phyloP scores from a whole-genome alignment of 2,329 filamentous ascomycete species.

The Dryadomyces quercus-mongolicae region DNA sequence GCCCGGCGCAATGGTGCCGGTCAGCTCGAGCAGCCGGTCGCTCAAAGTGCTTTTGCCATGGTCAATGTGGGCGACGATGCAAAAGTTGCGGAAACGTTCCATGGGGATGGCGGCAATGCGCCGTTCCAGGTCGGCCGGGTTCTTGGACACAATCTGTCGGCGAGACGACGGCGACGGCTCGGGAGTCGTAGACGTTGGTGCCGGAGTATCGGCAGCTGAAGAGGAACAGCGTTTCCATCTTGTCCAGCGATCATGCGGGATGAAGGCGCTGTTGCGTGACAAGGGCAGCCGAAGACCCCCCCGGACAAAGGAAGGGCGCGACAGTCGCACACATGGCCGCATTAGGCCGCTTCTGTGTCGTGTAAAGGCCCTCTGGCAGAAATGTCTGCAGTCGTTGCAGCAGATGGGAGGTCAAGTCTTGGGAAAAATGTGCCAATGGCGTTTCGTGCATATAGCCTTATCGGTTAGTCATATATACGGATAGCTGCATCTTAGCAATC shows the following conservation, averaged over 20 bases:
- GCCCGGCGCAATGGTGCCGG: slow-evolving; percentile 79
- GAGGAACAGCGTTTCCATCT: not conserved
- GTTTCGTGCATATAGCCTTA: too few relatives aligned
- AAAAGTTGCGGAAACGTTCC: slow-evolving; percentile 83
- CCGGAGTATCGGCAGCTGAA: not conserved
- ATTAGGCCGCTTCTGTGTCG: slow-evolving; percentile 12
- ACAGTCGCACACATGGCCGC: slow-evolving; percentile 22
- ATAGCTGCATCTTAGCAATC: too few relatives aligned
- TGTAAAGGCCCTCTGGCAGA: slow-evolving; percentile 3
- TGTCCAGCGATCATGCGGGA: not conserved
- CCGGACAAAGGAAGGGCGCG: slow-evolving; percentile 12
- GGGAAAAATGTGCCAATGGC: too few relatives aligned
- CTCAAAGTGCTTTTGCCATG: slow-evolving; percentile 96
- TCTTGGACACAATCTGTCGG: slow-evolving; percentile 6
- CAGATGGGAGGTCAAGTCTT: too few relatives aligned
- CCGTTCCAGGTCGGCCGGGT: slow-evolving; percentile 31
- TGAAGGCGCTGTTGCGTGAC: not conserved
- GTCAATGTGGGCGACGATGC: slow-evolving; percentile 96
- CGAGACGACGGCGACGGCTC: not conserved
- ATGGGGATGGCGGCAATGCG: slow-evolving; percentile 66
- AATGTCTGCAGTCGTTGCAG: not conserved
- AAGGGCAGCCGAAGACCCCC: not conserved
- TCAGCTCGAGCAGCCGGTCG: slow-evolving; percentile 84
- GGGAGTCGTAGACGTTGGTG: too few relatives aligned
- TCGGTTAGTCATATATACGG: too few relatives aligned